Base-by-base conservation (phyloP, 2,329 filamentous ascomycete genomes). In the Myriangium duriaei region DNA sequence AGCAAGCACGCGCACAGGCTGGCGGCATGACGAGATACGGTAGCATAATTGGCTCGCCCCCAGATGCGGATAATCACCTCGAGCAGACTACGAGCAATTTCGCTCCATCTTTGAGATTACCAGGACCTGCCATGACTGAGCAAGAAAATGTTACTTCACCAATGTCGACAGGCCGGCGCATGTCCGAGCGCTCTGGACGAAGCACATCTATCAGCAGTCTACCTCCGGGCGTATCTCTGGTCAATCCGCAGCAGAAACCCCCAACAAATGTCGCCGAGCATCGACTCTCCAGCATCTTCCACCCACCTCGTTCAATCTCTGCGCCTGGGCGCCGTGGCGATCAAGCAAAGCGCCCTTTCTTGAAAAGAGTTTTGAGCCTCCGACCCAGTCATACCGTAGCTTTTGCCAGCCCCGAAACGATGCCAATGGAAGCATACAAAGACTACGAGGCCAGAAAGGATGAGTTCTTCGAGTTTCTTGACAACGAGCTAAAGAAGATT, bases 401-500 rank as follows among this genome's bases (percentile, higher is more conserved):
- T 7, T 67, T 52, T 56, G 67, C 34, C 58, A 62, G 15, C 53
- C 58, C 53, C 9, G 61, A 55, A 36, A 68, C 71, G 46, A 60
- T 69, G 3, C 68, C 71, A 11, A 57, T 72, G 4, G 70, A 74
- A 40, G 65, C 68, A 2, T 67, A 70, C 34, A 70, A 76, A 30
- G 71, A 83, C 28, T 68, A 92, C 3, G 79, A 82, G 31, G 67
- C 77, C 40, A 72, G 76, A 12, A 79, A 93, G 56, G 72, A 71
- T n/a, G 83, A 94, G 11, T 96, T 98, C 54, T 88, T 87, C 56
- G 61, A 67, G 0, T 98, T 91, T 51, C 65, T 98, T 37, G 84
- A 95, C 49, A 65, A 64, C 7, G 81, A 98, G 60, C 65, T 98
- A 11, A 69, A 78, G n/a, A 98, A 96, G 60, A 84, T 98, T 9